Base-by-base conservation (phyloP, 192 early-diverging fungal species). In the Chytriomyces hyalinus region DNA sequence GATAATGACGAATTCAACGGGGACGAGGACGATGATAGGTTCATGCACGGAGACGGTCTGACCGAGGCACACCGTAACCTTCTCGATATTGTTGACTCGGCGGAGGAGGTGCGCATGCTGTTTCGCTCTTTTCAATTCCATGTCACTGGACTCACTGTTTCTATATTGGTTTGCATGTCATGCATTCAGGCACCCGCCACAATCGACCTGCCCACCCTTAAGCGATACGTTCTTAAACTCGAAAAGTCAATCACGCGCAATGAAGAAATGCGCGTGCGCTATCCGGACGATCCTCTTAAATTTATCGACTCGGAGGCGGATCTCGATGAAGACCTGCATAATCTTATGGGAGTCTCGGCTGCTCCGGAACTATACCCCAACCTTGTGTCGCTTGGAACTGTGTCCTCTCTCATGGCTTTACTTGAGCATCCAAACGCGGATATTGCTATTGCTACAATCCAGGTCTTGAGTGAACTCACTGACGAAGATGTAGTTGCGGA, bases 231-330 rank as follows among this genome's bases (percentile, higher is more conserved):
- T 46, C 81, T 93, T 44, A 90, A 90, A 67, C 92, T 98, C 77
- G 94, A 98, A 80, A 92, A 92, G 76, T 88, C 92, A 0, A 89
- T 97, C 79, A 91, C 86, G 66, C 95, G 91, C 64, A 99, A 99
- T 84, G 91, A 94, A 66, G 90, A 94, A 66, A 86, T 93, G 76
- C 92, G 97, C 49, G 88, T 94, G 13, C 91, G 92, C 77, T 92
- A 93, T 80, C 79, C 90, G 0, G 86, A 93, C 79, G 87, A 92
- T 24, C 93, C 94, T 20, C 36, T 86, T 8, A 90, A 89, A 79
- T 98, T 98, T 82, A 93, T 97, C 77, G 96, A 97, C 67, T 97
- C 96, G 36, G 97, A 99, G 80, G 91, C 94, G 9, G 96, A 97
- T 77, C 84, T 99, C 45, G 96, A 96, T 73, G 94, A 96, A 76